These are phyloP conservation scores for Tolypocladium nubicola DNA, from an alignment of 2,329 filamentous ascomycete genomes.

Conservation along the genomic window DNA sequence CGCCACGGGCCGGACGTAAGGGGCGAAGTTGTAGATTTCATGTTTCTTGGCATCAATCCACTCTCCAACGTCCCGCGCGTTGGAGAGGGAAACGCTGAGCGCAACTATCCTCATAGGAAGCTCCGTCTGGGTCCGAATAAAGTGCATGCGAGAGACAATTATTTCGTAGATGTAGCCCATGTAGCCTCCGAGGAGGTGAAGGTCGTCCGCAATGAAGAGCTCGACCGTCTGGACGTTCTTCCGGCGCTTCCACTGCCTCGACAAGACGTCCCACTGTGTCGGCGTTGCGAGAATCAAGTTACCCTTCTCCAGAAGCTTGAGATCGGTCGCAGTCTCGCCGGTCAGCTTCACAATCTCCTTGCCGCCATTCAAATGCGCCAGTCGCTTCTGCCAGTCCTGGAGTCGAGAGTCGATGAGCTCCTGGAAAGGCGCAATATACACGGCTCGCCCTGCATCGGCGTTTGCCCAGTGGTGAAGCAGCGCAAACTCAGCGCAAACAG, in stretches of 20 bases:
- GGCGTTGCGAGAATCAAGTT: conserved; percentile 91
- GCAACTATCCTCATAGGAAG: conserved; percentile 79
- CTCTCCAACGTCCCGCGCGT: conserved; percentile 87
- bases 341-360: conserved; percentile 90
- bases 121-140: conserved; percentile 82
- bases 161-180: conserved; percentile 89
- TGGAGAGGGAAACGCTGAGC: conserved; percentile 82
- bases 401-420: conserved; percentile 76
- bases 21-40: conserved; percentile 97
- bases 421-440: conserved; percentile 92
- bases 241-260: conserved; percentile 88
- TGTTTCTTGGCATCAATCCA: conserved; percentile 98
- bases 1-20: conserved; percentile 77
- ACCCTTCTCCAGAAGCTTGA: conserved; percentile 77
- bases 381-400: conserved; percentile 75
- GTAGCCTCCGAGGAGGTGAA: conserved; percentile 83
- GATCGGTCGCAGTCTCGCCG: conserved; percentile 81
- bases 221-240: conserved; percentile 90
- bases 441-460: conserved; percentile 53
- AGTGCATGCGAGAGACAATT: conserved; percentile 95
- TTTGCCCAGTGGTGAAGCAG: conserved; percentile 75
- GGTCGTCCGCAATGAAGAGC: conserved; percentile 87
- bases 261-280: conserved; percentile 89
- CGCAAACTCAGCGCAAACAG: conserved; percentile 90
- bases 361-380: conserved; percentile 63